phyloP scores from a whole-genome alignment of 441 rosid species.

The Hura crepitans region DNA sequence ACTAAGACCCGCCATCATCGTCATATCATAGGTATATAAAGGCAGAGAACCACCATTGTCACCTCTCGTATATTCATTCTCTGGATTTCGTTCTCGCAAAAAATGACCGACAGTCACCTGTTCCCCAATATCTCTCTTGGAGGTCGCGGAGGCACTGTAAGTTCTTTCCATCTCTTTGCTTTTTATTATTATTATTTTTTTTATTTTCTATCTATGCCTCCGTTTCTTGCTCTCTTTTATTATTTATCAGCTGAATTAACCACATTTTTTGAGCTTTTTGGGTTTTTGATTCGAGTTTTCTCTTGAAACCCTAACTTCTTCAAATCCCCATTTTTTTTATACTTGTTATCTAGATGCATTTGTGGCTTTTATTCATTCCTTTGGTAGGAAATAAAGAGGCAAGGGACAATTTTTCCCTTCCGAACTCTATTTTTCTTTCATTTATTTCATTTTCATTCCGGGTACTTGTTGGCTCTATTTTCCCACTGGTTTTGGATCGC shows the following conservation, averaged over 20 bases:
- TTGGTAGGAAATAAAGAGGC: background rate
- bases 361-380: background rate
- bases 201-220: background rate
- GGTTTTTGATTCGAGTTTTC: background rate
- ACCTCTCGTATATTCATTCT: no score
- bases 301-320: background rate
- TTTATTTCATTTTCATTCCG: background rate
- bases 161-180: background rate
- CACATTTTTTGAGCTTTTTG: background rate
- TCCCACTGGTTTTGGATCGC: no score
- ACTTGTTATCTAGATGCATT: background rate
- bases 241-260: background rate
- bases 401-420: background rate
- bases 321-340: conserved; percentile 24
- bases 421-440: background rate
- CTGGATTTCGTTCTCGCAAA: background rate
- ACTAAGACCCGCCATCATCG: no score
- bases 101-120: conserved; percentile 73
- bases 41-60: no score
- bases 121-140: conserved; percentile 82
- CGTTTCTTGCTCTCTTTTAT: background rate
- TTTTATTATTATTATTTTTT: no score
- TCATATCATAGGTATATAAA: no score
- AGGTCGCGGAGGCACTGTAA: conserved; percentile 85
- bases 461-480: background rate